These are phyloP conservation scores for Tetracladium setigerum DNA, from an alignment of 495 filamentous ascomycete species.

Conservation along the genomic window DNA sequence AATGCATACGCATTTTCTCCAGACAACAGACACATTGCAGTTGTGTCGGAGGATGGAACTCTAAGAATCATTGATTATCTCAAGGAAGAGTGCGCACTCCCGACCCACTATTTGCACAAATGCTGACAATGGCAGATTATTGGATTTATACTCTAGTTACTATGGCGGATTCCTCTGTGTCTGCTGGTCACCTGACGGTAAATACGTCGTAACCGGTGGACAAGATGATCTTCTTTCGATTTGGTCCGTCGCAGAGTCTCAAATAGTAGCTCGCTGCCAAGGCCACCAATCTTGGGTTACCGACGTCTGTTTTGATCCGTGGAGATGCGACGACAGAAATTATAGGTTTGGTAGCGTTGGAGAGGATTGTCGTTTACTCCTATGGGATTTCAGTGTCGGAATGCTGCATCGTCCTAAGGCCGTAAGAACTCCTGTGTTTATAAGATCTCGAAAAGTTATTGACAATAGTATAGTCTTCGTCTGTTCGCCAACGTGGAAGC, in stretches of 20 bases:
- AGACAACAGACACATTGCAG: slow-evolving; percentile 76
- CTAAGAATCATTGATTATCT: slow-evolving; percentile 87
- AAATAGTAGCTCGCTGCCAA: slow-evolving; percentile 85
- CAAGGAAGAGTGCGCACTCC: slow-evolving; percentile 66
- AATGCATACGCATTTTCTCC: slow-evolving; percentile 88
- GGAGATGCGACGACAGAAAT: slow-evolving; percentile 90
- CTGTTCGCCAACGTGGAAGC: slow-evolving; percentile 52
- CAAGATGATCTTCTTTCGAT: slow-evolving; percentile 94
- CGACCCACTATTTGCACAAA: not conserved
- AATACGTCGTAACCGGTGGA: slow-evolving; percentile 90
- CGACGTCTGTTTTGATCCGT: slow-evolving; percentile 86
- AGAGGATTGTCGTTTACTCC: slow-evolving; percentile 78
- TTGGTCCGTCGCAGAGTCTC: slow-evolving; percentile 78
- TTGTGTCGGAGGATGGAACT: slow-evolving; percentile 87
- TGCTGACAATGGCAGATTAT: slow-evolving; percentile 43
- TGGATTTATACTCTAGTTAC: slow-evolving; percentile 82
- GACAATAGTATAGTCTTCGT: slow-evolving; percentile 22
- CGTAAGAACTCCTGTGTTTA: slow-evolving; percentile 35
- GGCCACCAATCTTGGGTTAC: slow-evolving; percentile 95
- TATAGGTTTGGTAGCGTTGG: slow-evolving; percentile 95
- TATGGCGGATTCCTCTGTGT: slow-evolving; percentile 90
- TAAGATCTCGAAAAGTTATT: slow-evolving; percentile 3
- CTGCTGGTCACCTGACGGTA: slow-evolving; percentile 95
- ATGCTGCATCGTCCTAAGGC: slow-evolving; percentile 89
- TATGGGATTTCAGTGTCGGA: slow-evolving; percentile 97